Evolutionary conservation across 2,329 filamentous ascomycete genomes (phyloP).

Genomic region (Aspergillus tubingensis): DNA sequence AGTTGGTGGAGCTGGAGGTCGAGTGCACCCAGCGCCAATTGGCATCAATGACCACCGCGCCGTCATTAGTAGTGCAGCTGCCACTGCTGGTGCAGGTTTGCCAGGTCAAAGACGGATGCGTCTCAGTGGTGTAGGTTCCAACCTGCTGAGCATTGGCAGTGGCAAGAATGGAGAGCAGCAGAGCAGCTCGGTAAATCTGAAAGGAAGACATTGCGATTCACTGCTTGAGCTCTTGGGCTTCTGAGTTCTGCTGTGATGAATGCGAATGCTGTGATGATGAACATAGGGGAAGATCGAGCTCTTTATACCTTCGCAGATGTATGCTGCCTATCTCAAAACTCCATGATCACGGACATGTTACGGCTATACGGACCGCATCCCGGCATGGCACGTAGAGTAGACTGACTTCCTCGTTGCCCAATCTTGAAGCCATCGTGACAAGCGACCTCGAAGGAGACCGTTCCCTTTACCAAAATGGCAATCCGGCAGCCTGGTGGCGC

Average conservation of each 20-base stretch:
- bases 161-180: conserved; percentile 19
- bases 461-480: conserved; percentile 19
- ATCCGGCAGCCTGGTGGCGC: background rate
- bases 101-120: conserved; percentile 55
- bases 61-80: conserved; percentile 53
- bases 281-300: background rate
- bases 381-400: conserved; percentile 1
- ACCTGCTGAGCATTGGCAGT: conserved; percentile 25
- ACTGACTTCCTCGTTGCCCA: background rate
- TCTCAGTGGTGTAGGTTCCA: conserved; percentile 23
- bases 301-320: background rate
- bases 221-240: background rate
- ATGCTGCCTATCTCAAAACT: background rate
- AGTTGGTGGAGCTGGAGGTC: conserved; percentile 54
- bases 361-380: conserved; percentile 21
- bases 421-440: background rate
- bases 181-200: conserved; percentile 18
- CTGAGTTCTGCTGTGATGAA: background rate
- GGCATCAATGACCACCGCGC: conserved; percentile 55
- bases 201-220: conserved; percentile 6
- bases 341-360: background rate
- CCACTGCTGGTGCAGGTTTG: conserved; percentile 53
- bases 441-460: background rate
- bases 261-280: conserved; percentile 8
- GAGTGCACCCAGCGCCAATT: conserved; percentile 63